A percentile compares a stretch with the other conserved stretches of the same genome.
Evolutionary conservation across 2,329 filamentous ascomycete genomes (phyloP).

Genomic region (Exophiala sp.): DNA sequence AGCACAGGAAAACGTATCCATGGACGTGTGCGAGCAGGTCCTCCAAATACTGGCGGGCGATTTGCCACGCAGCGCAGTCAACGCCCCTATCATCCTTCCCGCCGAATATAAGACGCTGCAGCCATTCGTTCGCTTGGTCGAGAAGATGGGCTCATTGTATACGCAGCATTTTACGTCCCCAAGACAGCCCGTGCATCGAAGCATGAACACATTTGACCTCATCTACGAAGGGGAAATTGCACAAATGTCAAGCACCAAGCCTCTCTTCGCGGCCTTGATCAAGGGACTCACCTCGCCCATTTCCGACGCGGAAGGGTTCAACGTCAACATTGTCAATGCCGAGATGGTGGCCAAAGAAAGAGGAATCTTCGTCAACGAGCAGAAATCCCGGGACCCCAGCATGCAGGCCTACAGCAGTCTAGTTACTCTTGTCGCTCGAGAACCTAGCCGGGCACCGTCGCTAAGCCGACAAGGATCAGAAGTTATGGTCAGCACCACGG

Average conservation of each 20-base stretch:
- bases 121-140: constrained; percentile 68
- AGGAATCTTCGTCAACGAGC: constrained; percentile 71
- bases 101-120: constrained; percentile 73
- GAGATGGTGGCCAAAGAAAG: constrained; percentile 68
- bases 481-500: background rate
- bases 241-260: constrained; percentile 65
- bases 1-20: constrained; percentile 76
- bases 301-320: constrained; percentile 57
- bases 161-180: constrained; percentile 62
- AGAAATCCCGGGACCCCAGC: constrained; percentile 55
- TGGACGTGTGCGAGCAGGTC: constrained; percentile 77
- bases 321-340: constrained; percentile 80
- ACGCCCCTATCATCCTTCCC: constrained; percentile 72
- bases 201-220: constrained; percentile 59
- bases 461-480: constrained; percentile 28
- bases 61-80: constrained; percentile 69
- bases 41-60: constrained; percentile 66
- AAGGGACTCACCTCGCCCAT: constrained; percentile 69
- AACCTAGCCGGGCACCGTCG: constrained; percentile 35
- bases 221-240: constrained; percentile 72
- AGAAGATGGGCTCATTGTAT: constrained; percentile 73
- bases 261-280: constrained; percentile 70
- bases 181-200: constrained; percentile 48
- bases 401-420: constrained; percentile 63
- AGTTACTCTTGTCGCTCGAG: constrained; percentile 60